Conservation (phyloP, 2,329 filamentous ascomycete genomes). For the Alternaria novae-zelandiae region DNA sequence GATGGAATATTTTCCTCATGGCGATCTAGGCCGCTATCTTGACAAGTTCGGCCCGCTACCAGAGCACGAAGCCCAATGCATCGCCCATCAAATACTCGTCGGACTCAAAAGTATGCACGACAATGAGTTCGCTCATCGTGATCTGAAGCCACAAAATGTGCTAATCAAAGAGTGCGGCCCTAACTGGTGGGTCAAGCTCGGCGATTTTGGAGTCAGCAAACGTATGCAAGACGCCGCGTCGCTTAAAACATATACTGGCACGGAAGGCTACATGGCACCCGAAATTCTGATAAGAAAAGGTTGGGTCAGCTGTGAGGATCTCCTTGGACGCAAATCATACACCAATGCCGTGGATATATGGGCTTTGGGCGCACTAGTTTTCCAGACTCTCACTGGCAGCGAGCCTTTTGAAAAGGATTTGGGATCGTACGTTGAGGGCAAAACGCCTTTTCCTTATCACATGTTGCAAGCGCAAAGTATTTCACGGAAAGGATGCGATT, state of each 20-base stretch:
- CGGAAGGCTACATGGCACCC: background rate
- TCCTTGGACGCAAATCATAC: no score
- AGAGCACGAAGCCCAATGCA: background rate
- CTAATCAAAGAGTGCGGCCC: accelerated
- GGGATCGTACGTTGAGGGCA: no score
- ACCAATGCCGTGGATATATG: no score
- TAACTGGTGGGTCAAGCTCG: background rate
- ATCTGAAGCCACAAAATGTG: background rate
- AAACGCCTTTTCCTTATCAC: no score
- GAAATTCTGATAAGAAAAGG: no score
- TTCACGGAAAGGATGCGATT: no score
- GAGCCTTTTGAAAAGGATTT: no score
- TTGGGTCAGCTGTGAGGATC: no score
- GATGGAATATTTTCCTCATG: background rate
- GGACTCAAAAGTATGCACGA: background rate
- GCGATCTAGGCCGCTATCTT: background rate
- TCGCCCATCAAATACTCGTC: accelerated
- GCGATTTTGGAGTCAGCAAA: background rate
- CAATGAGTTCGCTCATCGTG: accelerated
- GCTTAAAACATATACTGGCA: background rate
- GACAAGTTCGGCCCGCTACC: background rate
- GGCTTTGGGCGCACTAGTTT: no score
- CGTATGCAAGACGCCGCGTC: background rate
- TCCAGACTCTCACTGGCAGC: no score
- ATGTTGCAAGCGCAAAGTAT: no score